Evolutionary conservation across 1,284 basidiomycete species (phyloP), one percentile per base, ranked within the genome.

Genomic region (Tilletia setariae): DNA sequence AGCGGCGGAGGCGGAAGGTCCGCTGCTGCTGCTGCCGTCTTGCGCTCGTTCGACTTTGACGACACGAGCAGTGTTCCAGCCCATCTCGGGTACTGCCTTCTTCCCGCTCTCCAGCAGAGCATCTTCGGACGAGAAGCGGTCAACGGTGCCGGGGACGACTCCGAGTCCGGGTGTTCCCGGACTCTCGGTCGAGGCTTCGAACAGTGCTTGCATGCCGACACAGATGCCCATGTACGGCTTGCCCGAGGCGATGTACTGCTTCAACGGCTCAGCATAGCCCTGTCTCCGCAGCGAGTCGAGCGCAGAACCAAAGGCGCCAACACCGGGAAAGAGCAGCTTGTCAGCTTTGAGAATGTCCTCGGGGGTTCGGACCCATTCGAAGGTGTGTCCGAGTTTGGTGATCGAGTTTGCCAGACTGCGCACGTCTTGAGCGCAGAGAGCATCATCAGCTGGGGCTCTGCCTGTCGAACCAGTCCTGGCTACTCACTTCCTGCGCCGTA

Each of bases 271-370:
- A 42, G 90, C 86, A 69, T 94, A 88, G 43, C 91, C 92, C 73
- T 90, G 89, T 19, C 86, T 82, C 51, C 86, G 84, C 62, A 99
- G 88, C 68, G 91, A 90, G 65, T 87, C 86, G 77, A 97, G 90
- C 9, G 95, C 96, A 51, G 90, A 89, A 67, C 90, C 90, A 82
- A 98, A 98, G 7, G 93, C 89, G 30, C 96, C 96, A 53, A 98
- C 96, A n/a, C 96, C 96, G 63, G 96, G 96, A 83, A 99, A 98
- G 77, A 99, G 87, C 79, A 99, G 89, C 84, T 90, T 91, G 95
- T 98, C 47, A 64, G 94, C 94, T 79, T 90, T 89, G 76, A 88
- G 86, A 83, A 98, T 93, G 84, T 98, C 95, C 6, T 87, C 86
- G n/a, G 90, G 88, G 35, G 87, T 85, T 47, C 89, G 86, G 80